Conservation (phyloP, 2,329 filamentous ascomycete species). For the Hypoxylon sp. region DNA sequence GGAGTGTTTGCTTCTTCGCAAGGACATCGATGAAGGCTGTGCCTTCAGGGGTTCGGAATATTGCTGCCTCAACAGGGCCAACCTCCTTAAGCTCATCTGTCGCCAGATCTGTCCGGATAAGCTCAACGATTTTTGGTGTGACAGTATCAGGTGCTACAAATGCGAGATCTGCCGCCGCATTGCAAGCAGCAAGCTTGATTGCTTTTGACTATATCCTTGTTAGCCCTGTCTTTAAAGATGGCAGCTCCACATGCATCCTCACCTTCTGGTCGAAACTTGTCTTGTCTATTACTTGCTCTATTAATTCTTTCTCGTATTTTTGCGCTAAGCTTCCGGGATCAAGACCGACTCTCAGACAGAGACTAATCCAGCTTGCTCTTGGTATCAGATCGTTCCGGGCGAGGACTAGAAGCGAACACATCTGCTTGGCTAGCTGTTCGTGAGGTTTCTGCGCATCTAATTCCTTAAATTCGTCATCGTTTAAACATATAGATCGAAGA, state of each 20-base stretch:
- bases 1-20: conserved; percentile 80
- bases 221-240: conserved; percentile 14
- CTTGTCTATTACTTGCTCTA: conserved; percentile 75
- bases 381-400: conserved; percentile 84
- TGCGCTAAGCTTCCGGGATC: conserved; percentile 86
- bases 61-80: conserved; percentile 90
- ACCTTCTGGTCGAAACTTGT: conserved; percentile 61
- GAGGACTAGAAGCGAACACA: conserved; percentile 83
- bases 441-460: conserved; percentile 61
- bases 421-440: conserved; percentile 74
- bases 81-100: conserved; percentile 77
- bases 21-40: conserved; percentile 92
- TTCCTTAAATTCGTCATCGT: conserved; percentile 64
- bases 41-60: conserved; percentile 91
- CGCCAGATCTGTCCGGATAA: conserved; percentile 82
- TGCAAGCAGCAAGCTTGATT: conserved; percentile 80
- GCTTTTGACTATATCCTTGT: conserved; percentile 53
- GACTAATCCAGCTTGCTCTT: conserved; percentile 87
- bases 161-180: conserved; percentile 88
- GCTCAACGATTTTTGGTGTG: conserved; percentile 79
- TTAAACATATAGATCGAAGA: conserved; percentile 74
- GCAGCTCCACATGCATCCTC: conserved; percentile 39
- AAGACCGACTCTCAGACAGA: conserved; percentile 82
- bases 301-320: conserved; percentile 73
- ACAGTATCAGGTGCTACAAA: conserved; percentile 92